Base-by-base conservation (phyloP, 2,329 filamentous ascomycete genomes). In the Aspergillus ustus region DNA sequence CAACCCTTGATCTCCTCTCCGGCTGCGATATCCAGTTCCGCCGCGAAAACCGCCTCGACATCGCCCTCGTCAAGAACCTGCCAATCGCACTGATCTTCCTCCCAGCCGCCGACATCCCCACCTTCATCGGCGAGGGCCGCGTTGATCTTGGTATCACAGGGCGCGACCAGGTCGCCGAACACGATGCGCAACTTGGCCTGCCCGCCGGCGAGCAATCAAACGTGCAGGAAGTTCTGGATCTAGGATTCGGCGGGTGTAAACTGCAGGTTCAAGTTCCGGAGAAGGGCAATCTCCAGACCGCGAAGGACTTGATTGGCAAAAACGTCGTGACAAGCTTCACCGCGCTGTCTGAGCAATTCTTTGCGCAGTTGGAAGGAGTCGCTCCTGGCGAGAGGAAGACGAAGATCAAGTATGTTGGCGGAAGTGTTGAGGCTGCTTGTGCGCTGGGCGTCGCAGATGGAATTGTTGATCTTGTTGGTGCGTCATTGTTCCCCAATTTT, bases 311-410 rank as follows among this genome's bases (percentile, higher is more conserved):
- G 51, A 85, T 99, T 64, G 95, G 95, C 60, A 93, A 91, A 80
- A 97, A 94, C 71, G 90, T 99, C 57, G 93, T 94, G 61, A 98
- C 95, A 44, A 98, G 94, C 82, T 99, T 99, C 75, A 93, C 93
- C 57, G 88, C 90, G 67, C 83, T 99, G 58, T 85, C 93, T 1
- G 86, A 89, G 72, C 86, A 90, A 70, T 97, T 96, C 80, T 99
- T 98, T 81, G 84, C 88, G 52, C 84, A 84, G 66, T 81, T 99
- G 29, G 95, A 98, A 73, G 80, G 79, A 5, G 65, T 48, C 15
- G 67, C 71, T 4, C 67, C 66, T 60, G 59, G 68, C 29, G 70
- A 76, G 71, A 61, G 96, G 69, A 87, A 84, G 71, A 98, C 95
- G 9, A 93, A 92, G 73, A 93, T 99, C 71, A 92, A 97, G 72